A percentile compares a stretch with the other conserved stretches of the same genome.
Conservation (phyloP, 768 basidiomycete species). For the Boletus eberwhitei region DNA sequence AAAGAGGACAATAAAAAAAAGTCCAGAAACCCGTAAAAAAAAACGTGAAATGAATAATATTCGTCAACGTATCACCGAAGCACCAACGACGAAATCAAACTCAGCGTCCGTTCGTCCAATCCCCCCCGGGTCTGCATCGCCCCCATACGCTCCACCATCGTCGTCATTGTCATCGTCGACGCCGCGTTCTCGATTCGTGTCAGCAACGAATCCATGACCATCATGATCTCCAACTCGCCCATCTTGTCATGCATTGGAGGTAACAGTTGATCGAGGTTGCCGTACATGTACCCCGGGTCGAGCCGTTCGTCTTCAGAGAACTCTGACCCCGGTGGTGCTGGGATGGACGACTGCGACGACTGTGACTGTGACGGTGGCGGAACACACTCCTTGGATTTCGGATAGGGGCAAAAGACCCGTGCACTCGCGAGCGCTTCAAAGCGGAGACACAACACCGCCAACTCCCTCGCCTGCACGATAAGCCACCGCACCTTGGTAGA, state of each 20-base stretch:
- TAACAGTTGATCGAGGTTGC: conserved; percentile 60
- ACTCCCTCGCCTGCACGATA: conserved; percentile 68
- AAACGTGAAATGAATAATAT: neutral
- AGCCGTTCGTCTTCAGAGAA: conserved; percentile 20
- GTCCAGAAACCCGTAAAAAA: neutral
- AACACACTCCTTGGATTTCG: conserved; percentile 34
- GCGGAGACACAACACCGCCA: conserved; percentile 72
- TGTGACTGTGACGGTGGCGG: conserved; percentile 2
- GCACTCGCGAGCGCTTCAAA: conserved; percentile 71
- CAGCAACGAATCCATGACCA: conserved; percentile 73
- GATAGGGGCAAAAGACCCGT: conserved; percentile 52
- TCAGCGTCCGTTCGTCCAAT: conserved; percentile 49
- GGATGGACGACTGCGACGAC: conserved; percentile 1
- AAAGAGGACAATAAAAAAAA: neutral
- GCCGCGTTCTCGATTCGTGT: conserved; percentile 75
- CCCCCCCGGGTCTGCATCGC: conserved; percentile 36
- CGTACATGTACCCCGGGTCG: conserved; percentile 43
- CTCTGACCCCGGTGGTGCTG: conserved; percentile 10
- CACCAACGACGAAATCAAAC: conserved; percentile 38
- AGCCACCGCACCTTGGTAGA: conserved; percentile 56
- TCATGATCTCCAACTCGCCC: conserved; percentile 67
- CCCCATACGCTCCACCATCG: conserved; percentile 22
- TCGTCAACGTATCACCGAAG: conserved; percentile 14
- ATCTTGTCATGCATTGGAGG: conserved; percentile 69
- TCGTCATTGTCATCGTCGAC: conserved; percentile 25